Evolutionary conservation across 1,139 yeast species (phyloP).

Genomic region (Diutina mesorugosa): DNA sequence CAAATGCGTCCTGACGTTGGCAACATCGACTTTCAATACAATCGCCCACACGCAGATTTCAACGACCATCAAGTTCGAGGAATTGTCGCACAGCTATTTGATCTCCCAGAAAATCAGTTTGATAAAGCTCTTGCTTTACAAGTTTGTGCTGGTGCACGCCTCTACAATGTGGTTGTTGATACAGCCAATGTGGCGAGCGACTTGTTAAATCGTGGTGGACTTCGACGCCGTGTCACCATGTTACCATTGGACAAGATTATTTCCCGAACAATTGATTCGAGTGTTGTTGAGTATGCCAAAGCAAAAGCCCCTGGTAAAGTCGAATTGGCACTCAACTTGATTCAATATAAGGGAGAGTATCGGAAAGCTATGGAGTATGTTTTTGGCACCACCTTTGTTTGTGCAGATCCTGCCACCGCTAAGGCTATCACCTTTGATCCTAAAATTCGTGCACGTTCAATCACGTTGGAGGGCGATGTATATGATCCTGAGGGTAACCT

Average conservation of each 20-base stretch:
- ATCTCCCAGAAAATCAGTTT: slow-evolving; percentile 41
- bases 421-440: slow-evolving; percentile 81
- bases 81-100: slow-evolving; percentile 76
- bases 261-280: slow-evolving; percentile 34
- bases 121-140: slow-evolving; percentile 77
- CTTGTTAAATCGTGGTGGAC: slow-evolving; percentile 63
- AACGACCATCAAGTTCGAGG: slow-evolving; percentile 63
- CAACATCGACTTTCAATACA: slow-evolving; percentile 64
- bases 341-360: slow-evolving; percentile 63
- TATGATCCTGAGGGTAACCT: slow-evolving; percentile 95
- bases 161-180: slow-evolving; percentile 87
- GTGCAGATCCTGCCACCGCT: slow-evolving; percentile 82
- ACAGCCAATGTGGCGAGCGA: slow-evolving; percentile 75
- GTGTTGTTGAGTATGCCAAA: slow-evolving; percentile 47
- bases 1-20: slow-evolving; percentile 52
- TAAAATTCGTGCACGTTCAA: slow-evolving; percentile 67
- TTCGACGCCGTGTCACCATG: slow-evolving; percentile 76
- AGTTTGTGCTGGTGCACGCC: slow-evolving; percentile 86
- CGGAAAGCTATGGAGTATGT: slow-evolving; percentile 81
- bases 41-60: slow-evolving; percentile 51
- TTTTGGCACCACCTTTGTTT: slow-evolving; percentile 78
- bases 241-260: slow-evolving; percentile 84
- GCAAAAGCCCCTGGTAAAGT: slow-evolving; percentile 69
- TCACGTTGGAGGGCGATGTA: slow-evolving; percentile 85
- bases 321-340: slow-evolving; percentile 70